These are phyloP conservation scores for Diaporthe longicolla DNA, from an alignment of 2,329 filamentous ascomycete genomes.

Conservation along the genomic window DNA sequence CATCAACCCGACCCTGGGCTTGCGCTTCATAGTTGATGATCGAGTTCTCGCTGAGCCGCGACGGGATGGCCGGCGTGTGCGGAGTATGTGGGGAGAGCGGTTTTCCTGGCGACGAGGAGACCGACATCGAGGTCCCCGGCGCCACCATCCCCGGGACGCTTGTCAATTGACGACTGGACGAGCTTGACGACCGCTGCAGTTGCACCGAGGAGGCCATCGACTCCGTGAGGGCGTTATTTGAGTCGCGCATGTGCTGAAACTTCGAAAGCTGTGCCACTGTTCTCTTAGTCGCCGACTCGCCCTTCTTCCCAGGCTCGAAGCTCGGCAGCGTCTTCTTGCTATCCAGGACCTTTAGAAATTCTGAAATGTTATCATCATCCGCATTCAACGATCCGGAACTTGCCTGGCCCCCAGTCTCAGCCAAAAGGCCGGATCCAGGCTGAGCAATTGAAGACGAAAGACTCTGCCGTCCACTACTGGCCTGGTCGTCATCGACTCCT, in stretches of 20 bases:
- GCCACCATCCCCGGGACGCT: constrained; percentile 77
- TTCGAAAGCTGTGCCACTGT: constrained; percentile 85
- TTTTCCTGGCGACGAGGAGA: constrained; percentile 90
- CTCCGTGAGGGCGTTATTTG: constrained; percentile 89
- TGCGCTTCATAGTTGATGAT: constrained; percentile 76
- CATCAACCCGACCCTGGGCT: constrained; percentile 49
- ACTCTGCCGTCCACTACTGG: constrained; percentile 85
- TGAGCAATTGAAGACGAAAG: constrained; percentile 77
- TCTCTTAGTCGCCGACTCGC: constrained; percentile 79
- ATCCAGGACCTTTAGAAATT: constrained; percentile 91
- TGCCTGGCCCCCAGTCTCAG: constrained; percentile 76
- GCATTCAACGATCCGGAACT: constrained; percentile 77
- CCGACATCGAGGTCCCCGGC: constrained; percentile 79
- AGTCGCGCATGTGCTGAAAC: constrained; percentile 91
- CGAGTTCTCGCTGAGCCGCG: constrained; percentile 91
- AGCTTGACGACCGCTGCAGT: constrained; percentile 85
- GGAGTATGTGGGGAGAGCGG: constrained; percentile 91
- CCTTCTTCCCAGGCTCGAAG: constrained; percentile 77
- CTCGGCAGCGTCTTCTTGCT: constrained; percentile 88
- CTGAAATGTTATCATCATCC: constrained; percentile 93
- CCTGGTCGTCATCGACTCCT: constrained; percentile 78
- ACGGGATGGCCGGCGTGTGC: constrained; percentile 93
- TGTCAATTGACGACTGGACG: constrained; percentile 73
- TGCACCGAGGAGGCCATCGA: constrained; percentile 93
- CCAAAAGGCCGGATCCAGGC: constrained; percentile 84